Conservation (phyloP, 805 yeast species). For the Metschnikowia proteae region DNA sequence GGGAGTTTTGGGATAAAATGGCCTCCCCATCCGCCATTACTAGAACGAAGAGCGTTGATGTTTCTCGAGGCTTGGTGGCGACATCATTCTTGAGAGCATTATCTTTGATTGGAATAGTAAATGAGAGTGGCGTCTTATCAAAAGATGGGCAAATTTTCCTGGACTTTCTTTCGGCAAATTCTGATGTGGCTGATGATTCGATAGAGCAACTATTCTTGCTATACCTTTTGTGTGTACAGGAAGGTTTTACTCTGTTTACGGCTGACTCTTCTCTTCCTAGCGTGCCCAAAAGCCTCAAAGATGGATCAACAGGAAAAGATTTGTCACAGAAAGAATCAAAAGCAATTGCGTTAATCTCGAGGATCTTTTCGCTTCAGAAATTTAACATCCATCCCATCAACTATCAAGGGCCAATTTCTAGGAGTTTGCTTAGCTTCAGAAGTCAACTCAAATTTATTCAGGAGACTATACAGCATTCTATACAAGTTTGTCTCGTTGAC, state of each 20-base stretch:
- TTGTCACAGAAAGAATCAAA: conserved; percentile 41
- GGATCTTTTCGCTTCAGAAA: conserved; percentile 35
- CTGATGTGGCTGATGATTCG: conserved; percentile 16
- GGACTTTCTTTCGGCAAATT: conserved; percentile 21
- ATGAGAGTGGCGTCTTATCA: conserved; percentile 20
- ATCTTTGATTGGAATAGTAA: conserved; percentile 48
- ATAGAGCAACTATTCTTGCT: conserved; percentile 46
- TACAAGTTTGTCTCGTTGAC: conserved; percentile 50
- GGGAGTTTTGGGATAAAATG: conserved; percentile 21
- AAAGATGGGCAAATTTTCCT: conserved; percentile 49
- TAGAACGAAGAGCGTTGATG: neutral
- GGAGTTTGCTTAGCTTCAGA: conserved; percentile 61
- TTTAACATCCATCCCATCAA: conserved; percentile 41
- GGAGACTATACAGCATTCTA: conserved; percentile 48
- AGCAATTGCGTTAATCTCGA: conserved; percentile 31
- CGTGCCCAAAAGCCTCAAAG: conserved; percentile 33
- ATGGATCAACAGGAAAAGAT: conserved; percentile 12
- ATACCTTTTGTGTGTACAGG: conserved; percentile 40
- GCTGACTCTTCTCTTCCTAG: conserved; percentile 29
- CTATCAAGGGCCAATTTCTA: conserved; percentile 66
- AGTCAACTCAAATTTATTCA: conserved; percentile 56
- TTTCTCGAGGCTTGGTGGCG: conserved; percentile 6
- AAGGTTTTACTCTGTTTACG: conserved; percentile 39
- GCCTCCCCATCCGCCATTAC: conserved; percentile 13
- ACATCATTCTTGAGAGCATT: conserved; percentile 41